phyloP scores from a whole-genome alignment of 2,329 filamentous ascomycete genomes.

The Pseudogymnoascus sp. region DNA sequence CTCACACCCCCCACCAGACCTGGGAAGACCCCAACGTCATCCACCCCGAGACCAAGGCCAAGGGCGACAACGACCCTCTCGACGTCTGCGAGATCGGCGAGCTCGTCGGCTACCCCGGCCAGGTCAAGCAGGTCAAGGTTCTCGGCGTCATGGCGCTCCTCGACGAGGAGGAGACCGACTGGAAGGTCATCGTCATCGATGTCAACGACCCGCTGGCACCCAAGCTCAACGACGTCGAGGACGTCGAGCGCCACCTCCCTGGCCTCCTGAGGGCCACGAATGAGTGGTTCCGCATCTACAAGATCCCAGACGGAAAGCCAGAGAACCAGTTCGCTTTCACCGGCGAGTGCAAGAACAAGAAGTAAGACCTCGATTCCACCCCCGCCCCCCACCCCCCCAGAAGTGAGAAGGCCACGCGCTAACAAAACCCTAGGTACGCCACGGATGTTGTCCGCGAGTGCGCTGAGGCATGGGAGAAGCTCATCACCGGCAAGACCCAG shows the following conservation, averaged over 20 bases:
- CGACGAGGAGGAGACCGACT: constrained; percentile 99
- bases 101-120: constrained; percentile 88
- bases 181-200: constrained; percentile 99
- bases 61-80: constrained; percentile 98
- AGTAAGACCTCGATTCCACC: constrained; percentile 38
- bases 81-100: constrained; percentile 99
- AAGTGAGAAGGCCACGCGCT: constrained; percentile 8
- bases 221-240: constrained; percentile 97
- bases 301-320: constrained; percentile 99
- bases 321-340: constrained; percentile 99
- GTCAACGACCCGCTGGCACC: constrained; percentile 91
- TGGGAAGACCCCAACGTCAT: constrained; percentile 97
- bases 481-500: constrained; percentile 82
- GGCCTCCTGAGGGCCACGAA: constrained; percentile 96
- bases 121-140: constrained; percentile 99
- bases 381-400: neutral
- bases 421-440: constrained; percentile 61
- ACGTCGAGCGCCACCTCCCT: constrained; percentile 96
- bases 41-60: constrained; percentile 99
- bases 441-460: constrained; percentile 94
- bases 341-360: constrained; percentile 99
- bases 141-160: constrained; percentile 98
- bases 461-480: constrained; percentile 91
- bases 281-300: constrained; percentile 99
- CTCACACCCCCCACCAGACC: constrained; percentile 51